Evolutionary conservation across 495 filamentous ascomycete species (phyloP).

Genomic region (Neurospora sp.): DNA sequence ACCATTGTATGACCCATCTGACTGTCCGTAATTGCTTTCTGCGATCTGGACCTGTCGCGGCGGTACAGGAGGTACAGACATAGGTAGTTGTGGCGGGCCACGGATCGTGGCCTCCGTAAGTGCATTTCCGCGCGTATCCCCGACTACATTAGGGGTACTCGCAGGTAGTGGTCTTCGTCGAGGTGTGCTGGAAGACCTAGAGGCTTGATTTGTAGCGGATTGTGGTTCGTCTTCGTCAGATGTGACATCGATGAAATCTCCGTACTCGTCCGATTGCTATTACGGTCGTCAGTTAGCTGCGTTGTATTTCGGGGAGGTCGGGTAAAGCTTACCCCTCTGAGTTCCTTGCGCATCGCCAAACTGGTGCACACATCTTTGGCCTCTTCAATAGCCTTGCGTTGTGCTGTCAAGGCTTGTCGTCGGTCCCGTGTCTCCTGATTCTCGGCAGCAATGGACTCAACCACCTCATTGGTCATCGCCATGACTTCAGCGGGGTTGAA

Average conservation of each 20-base stretch:
- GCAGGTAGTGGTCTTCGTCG: neutral
- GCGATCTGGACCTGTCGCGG: neutral
- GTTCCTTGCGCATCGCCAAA: slow-evolving; percentile 30
- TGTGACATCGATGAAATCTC: neutral
- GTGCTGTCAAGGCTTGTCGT: slow-evolving; percentile 19
- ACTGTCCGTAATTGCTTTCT: neutral
- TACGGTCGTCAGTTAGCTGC: neutral
- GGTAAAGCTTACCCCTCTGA: slow-evolving; percentile 13
- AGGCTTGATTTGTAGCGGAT: neutral
- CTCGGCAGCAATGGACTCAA: slow-evolving; percentile 29
- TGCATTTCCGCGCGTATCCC: neutral
- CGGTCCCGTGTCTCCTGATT: slow-evolving; percentile 29
- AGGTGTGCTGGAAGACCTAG: neutral
- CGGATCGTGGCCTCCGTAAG: neutral
- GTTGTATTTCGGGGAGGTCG: neutral
- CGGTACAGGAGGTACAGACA: neutral
- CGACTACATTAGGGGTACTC: neutral
- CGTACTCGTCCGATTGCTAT: neutral
- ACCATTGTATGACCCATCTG: neutral
- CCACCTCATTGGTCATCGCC: slow-evolving; percentile 15
- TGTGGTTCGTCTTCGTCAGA: neutral
- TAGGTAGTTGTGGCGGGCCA: neutral
- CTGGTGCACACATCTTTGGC: slow-evolving; percentile 30
- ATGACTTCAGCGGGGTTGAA: slow-evolving; percentile 28
- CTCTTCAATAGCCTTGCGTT: slow-evolving; percentile 30